These are phyloP conservation scores for Solanum lignicaule DNA, from an alignment of 257 asterid genomes.

Conservation along the genomic window DNA sequence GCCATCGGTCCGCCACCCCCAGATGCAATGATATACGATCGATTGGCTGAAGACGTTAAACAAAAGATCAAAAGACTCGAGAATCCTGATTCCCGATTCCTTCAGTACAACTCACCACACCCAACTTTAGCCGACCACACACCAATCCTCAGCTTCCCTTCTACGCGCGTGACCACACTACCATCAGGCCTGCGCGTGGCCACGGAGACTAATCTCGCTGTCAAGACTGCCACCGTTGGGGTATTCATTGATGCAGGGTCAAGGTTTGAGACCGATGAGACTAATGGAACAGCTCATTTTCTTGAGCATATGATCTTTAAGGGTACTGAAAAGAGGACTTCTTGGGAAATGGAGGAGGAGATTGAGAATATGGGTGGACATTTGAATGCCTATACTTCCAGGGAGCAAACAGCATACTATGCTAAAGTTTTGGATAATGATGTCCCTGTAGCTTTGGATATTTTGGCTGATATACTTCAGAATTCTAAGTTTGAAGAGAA, in stretches of 20 bases:
- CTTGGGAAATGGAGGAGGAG: slow-evolving; percentile 81
- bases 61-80: slow-evolving; percentile 48
- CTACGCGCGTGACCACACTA: slow-evolving; percentile 71
- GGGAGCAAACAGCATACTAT: slow-evolving; percentile 88
- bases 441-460: slow-evolving; percentile 58
- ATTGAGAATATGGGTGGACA: slow-evolving; percentile 98
- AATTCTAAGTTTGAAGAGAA: slow-evolving; percentile 60
- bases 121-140: slow-evolving; percentile 51
- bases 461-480: slow-evolving; percentile 81
- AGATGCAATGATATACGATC: slow-evolving; percentile 74
- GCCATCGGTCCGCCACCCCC: slow-evolving; percentile 60
- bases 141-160: slow-evolving; percentile 59
- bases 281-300: slow-evolving; percentile 89
- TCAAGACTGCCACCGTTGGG: slow-evolving; percentile 75
- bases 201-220: slow-evolving; percentile 66
- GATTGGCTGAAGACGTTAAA: slow-evolving; percentile 61
- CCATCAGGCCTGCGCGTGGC: slow-evolving; percentile 85
- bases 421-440: slow-evolving; percentile 70
- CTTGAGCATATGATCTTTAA: slow-evolving; percentile 94
- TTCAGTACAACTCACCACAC: slow-evolving; percentile 54
- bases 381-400: slow-evolving; percentile 85
- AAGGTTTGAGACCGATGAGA: slow-evolving; percentile 68
- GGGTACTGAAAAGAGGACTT: slow-evolving; percentile 70
- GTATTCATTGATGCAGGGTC: slow-evolving; percentile 97
- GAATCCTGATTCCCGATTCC: slow-evolving; percentile 59